Base-by-base conservation (phyloP, 2,329 filamentous ascomycete species). In the Bisporella sp. region DNA sequence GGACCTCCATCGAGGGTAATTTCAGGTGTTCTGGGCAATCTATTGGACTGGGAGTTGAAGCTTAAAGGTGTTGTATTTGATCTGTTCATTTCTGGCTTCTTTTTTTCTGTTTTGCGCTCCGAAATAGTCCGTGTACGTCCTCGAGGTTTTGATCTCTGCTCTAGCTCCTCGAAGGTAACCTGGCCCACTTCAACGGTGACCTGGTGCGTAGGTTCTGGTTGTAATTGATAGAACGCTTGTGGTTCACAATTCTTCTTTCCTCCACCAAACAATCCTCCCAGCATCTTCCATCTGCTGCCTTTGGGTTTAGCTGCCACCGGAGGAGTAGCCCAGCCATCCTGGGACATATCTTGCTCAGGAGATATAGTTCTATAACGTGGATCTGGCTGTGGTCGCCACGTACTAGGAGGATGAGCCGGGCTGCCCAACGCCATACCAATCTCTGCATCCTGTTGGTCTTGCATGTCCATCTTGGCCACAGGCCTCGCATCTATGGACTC, bases 391-490 rank as follows among this genome's bases (percentile, higher is more conserved):
- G 50, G 32, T 44, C 58, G 58, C 56, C 55, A 58, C 39, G 52
- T 45, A 32, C 54, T 49, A 29, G 62, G 59, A 41, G 55, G 68
- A 12, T 68, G 66, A n/a, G 73, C 70, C 29, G 86, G 86, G 60
- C 85, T 89, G 32, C 85, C 86, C 50, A 89, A 69, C 1, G 86
- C 86, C 75, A 90, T 83, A 7, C 87, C 87, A 54, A 90, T 89
- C 58, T 57, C 56, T 33, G 47, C 49, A 6, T 41, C 50, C 21
- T 42, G 12, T 42, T 29, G 9, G 41, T 31, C 21, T 45, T 51
- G 50, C 39, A 47, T 45, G 28, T 54, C 53, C n/a, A 54, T 47
- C 54, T 58, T 58, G 13, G 42, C 54, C 42, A 21, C 45, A 21
- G 47, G 9, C 42, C 46, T 41, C 13, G 46, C 41, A 45, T 56